Evolutionary conservation across 345 rosid genomes (phyloP), one percentile per base, ranked within the genome.

Genomic region (Barbarea vulgaris): DNA sequence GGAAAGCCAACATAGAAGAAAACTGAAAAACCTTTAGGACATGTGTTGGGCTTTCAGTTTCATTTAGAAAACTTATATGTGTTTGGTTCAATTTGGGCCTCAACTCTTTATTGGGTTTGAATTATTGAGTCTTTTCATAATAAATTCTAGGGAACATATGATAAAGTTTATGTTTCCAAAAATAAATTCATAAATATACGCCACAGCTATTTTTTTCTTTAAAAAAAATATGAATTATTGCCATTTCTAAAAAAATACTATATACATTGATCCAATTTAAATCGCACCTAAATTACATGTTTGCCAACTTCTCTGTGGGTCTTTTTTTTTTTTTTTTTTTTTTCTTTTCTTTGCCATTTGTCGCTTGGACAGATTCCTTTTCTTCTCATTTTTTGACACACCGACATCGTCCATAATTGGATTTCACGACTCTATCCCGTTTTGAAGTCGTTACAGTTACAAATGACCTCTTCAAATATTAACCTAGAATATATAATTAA

Each of bases 11-110:
- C n/a, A 19, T 15, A 11, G 74, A 48, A 24, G 21, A 51, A 61
- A 69, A 51, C n/a, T 12, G 30, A 51, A 9, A 55, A 64, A 39
- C 1, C 31, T 19, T 67, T 66, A 0, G 11, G 78, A 56, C 6
- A 66, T 57, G 21, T 75, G n/a, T 67, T 75, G 79, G 79, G 64
- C 69, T 68, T 66, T 5, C n/a, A n/a, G 0, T 7, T 44, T 36
- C n/a, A 34, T 21, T 21, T 33, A 6, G 0, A 5, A 30, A 46
- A 17, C 21, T 1, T 42, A 13, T 31, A 52, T 39, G 10, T 46
- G 48, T 17, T 36, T 15, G 7, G 30, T 60, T 62, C 10, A 2
- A 8, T 46, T 46, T 65, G 72, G 78, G 72, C 78, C 70, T 62
- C 0, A 19, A 17, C 5, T 17, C n/a, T 9, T 19, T 30, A 2